These are phyloP conservation scores for Fusarium sp. DNA, from an alignment of 2,329 filamentous ascomycete genomes.

Conservation along the genomic window DNA sequence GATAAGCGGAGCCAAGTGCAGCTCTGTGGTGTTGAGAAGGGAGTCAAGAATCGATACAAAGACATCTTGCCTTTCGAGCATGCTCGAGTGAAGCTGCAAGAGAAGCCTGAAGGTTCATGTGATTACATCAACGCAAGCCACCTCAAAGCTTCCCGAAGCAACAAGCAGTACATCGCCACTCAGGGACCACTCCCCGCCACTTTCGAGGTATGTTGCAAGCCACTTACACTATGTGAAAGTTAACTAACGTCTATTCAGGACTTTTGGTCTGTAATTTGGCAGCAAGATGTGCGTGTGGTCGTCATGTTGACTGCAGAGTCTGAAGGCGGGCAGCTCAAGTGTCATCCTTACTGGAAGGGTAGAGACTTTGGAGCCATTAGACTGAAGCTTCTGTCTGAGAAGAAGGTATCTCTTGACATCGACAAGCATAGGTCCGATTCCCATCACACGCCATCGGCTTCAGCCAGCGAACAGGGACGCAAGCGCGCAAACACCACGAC, in stretches of 20 bases:
- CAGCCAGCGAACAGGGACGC: constrained; percentile 53
- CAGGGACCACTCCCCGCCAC: constrained; percentile 94
- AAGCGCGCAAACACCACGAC: constrained; percentile 65
- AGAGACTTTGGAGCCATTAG: constrained; percentile 81
- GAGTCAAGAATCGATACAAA: constrained; percentile 95
- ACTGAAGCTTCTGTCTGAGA: constrained; percentile 82
- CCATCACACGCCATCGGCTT: constrained; percentile 39
- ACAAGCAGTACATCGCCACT: constrained; percentile 94
- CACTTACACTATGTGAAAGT: background rate
- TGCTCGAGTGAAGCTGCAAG: constrained; percentile 81
- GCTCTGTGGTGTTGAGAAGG: constrained; percentile 93
- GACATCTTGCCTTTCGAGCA: constrained; percentile 98
- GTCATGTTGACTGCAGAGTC: constrained; percentile 96
- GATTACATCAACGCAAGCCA: constrained; percentile 98
- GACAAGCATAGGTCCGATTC: constrained; percentile 58
- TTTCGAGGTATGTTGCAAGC: constrained; percentile 75
- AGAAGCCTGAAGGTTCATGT: constrained; percentile 72
- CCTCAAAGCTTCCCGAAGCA: constrained; percentile 79
- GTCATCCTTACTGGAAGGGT: constrained; percentile 90
- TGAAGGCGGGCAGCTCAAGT: constrained; percentile 93
- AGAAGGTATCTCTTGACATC: constrained; percentile 80
- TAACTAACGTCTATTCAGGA: constrained; percentile 66
- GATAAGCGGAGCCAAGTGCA: constrained; percentile 61
- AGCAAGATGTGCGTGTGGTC: constrained; percentile 92
- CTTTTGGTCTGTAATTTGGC: constrained; percentile 98